Conservation (phyloP, 2,329 filamentous ascomycete genomes). For the Teratosphaeria pseudoeucalypti region DNA sequence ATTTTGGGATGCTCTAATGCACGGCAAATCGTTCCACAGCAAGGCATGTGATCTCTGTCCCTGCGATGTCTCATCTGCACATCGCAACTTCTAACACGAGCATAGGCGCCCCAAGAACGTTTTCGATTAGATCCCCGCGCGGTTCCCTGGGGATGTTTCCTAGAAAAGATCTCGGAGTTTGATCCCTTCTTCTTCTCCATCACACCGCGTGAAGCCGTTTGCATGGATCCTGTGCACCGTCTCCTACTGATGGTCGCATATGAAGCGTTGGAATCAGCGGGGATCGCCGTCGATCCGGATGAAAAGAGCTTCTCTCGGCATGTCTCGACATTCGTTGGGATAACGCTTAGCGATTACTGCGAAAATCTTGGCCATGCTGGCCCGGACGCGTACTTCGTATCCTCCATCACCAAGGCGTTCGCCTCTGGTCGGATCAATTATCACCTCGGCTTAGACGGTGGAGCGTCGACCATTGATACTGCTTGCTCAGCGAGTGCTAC, state of each 20-base stretch:
- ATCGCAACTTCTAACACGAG: too few species aligned
- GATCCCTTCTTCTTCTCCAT: constrained; percentile 30
- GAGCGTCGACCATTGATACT: constrained; percentile 19
- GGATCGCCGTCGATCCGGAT: constrained; percentile 17
- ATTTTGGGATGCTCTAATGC: constrained; percentile 10
- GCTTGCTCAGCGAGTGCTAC: constrained; percentile 20
- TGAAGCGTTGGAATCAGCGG: constrained; percentile 3
- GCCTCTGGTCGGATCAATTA: constrained; percentile 11
- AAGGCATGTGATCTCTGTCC: too few species aligned
- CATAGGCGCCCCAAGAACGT: too few species aligned
- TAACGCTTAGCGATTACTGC: constrained; percentile 23
- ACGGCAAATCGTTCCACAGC: constrained; percentile 11
- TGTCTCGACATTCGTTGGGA: constrained; percentile 27
- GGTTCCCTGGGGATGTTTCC: constrained; percentile 20
- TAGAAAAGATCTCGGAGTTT: too few species aligned
- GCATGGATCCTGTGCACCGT: neutral
- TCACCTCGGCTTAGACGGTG: constrained; percentile 17
- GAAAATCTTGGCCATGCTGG: constrained; percentile 19
- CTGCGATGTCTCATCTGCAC: too few species aligned
- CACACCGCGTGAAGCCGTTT: constrained; percentile 16
- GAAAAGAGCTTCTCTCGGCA: constrained; percentile 18
- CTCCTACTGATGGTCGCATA: neutral
- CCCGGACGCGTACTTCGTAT: constrained; percentile 16
- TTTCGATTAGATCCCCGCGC: neutral
- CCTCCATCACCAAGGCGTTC: constrained; percentile 19